Base-by-base conservation (phyloP, 164 flowering plant genomes). In the Vitis riparia region DNA sequence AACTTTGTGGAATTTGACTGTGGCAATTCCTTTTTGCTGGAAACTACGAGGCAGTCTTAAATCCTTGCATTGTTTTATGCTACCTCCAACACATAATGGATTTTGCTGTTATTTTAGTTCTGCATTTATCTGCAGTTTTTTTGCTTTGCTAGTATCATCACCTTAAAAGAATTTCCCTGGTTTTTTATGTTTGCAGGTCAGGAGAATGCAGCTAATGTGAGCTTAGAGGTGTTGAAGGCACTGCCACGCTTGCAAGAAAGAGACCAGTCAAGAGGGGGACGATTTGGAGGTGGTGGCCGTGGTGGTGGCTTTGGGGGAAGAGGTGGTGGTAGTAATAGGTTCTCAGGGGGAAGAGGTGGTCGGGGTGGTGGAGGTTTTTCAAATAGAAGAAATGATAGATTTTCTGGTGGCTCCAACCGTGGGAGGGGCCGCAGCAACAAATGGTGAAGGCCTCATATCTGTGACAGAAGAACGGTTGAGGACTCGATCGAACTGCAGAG, bases 211-310 rank as follows among this genome's bases (percentile, higher is more conserved):
- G 85, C 86, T 61, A 82, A 81, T 75, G 90, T 90, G 59, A 89
- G 83, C 68, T 63, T 94, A 63, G 88, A 85, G 52, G 93, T 89
- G 23, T 59, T 90, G 75, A 83, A 81, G 73, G 66, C 68, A 50
- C 71, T 94, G 80, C 98, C 98, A 2, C 71, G 14, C 0, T 73
- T 94, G 75, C 90, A 90, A 78, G 91, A 91, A 44, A 84, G 77
- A 68, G 93, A 85, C 1, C 85, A 71, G 53, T 56, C 77, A 17
- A 80, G 84, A 66, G 75, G 82, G 1, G 80, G 90, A 50, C 70
- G 98, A 71, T 86, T 83, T 76, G 92, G 94, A 3, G 70, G 84
- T 44, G 80, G 87, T 16, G 83, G 92, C 0, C 70, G 82, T 14
- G 78, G 86, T 7, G 67, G 79, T 27, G 62, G 75, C 5, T 76